These are phyloP conservation scores for Escovopsis weberi DNA, from an alignment of 2,329 filamentous ascomycete species.

Conservation along the genomic window DNA sequence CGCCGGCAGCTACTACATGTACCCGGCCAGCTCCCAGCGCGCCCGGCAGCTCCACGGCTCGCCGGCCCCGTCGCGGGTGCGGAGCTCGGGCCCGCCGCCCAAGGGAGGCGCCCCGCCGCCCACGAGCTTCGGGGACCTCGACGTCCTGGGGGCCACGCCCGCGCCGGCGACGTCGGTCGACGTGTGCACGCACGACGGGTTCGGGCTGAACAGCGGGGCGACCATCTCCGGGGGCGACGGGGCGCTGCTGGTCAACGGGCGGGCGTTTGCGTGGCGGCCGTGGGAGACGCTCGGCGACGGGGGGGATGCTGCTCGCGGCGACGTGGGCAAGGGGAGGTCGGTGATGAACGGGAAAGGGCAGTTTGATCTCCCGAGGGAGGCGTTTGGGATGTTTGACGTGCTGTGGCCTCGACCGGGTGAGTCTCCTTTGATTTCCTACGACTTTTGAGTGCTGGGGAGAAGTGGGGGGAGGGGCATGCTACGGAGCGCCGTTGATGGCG, in stretches of 20 bases:
- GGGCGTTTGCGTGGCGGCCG: conserved; percentile 79
- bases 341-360: conserved; percentile 66
- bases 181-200: conserved; percentile 68
- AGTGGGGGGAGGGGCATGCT: too few relatives aligned
- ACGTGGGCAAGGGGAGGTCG: conserved; percentile 13
- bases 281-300: conserved; percentile 42
- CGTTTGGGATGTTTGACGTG: conserved; percentile 61
- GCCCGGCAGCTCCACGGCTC: neutral
- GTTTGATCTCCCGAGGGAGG: conserved; percentile 57
- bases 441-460: too few relatives aligned
- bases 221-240: conserved; percentile 56
- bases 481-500: too few relatives aligned
- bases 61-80: too few relatives aligned
- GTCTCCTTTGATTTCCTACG: conserved; percentile 10
- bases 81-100: conserved; percentile 9
- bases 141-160: conserved; percentile 65
- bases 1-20: too few relatives aligned
- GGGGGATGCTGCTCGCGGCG: too few relatives aligned
- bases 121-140: conserved; percentile 57
- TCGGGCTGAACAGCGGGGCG: conserved; percentile 70
- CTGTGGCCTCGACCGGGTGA: conserved; percentile 82
- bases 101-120: conserved; percentile 16
- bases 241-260: conserved; percentile 66
- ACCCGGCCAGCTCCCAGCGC: too few relatives aligned
- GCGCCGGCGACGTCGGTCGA: conserved; percentile 73